phyloP scores from a whole-genome alignment of 495 filamentous ascomycete species.

The Aspergillus coremiiformis region DNA sequence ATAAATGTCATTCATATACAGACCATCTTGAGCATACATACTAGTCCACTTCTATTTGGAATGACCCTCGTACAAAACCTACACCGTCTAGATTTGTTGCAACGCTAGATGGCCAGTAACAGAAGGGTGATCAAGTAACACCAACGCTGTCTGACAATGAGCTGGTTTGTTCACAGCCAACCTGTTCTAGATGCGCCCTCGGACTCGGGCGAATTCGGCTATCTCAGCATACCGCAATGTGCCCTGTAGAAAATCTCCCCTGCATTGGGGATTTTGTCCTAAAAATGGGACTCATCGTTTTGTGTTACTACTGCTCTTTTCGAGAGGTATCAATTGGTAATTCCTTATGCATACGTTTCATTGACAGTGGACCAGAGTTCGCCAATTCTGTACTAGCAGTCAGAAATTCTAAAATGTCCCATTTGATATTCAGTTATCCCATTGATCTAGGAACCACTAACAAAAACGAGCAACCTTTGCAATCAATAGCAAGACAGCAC shows the following conservation, averaged over 20 bases:
- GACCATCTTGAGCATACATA: background rate
- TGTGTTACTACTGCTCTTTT: background rate
- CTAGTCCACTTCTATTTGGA: background rate
- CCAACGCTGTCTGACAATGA: background rate
- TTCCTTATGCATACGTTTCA: too few relatives aligned
- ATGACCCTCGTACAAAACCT: background rate
- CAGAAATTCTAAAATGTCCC: too few relatives aligned
- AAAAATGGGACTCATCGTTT: background rate
- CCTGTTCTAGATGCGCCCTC: background rate
- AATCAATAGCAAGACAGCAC: background rate
- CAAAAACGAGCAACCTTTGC: background rate
- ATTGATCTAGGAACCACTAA: background rate
- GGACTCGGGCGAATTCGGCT: background rate
- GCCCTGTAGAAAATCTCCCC: background rate
- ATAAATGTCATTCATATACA: background rate
- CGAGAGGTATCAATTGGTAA: too few relatives aligned
- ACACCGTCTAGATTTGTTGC: background rate
- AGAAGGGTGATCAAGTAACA: background rate
- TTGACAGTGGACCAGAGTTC: too few relatives aligned
- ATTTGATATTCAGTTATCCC: background rate
- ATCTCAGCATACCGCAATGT: background rate
- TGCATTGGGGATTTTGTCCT: background rate
- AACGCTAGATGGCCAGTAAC: background rate
- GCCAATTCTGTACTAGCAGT: too few relatives aligned
- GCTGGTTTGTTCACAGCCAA: background rate